phyloP scores from a whole-genome alignment of 495 filamentous ascomycete species.

The Neurospora sp. region DNA sequence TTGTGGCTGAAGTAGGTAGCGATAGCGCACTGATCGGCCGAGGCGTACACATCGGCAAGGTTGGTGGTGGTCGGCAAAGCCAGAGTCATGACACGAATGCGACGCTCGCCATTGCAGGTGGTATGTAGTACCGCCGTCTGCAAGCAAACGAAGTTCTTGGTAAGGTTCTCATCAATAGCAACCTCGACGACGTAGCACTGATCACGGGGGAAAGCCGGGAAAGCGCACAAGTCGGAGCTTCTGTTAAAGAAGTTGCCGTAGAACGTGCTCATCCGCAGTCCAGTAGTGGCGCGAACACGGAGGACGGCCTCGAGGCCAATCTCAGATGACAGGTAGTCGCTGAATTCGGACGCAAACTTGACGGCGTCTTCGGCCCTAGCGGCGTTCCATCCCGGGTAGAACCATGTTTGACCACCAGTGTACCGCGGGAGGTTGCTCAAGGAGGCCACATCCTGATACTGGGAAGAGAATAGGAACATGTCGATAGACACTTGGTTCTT shows the following conservation, averaged over 20 bases:
- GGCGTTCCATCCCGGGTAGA: constrained; percentile 97
- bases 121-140: constrained; percentile 97
- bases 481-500: constrained; percentile 98
- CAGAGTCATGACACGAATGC: constrained; percentile 90
- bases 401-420: constrained; percentile 96
- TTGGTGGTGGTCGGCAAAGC: constrained; percentile 86
- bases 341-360: constrained; percentile 95
- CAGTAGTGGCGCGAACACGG: constrained; percentile 88
- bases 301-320: constrained; percentile 95
- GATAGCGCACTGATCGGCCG: constrained; percentile 87
- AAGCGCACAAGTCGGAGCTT: constrained; percentile 91
- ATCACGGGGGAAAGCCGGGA: constrained; percentile 94
- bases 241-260: constrained; percentile 99
- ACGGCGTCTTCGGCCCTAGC: constrained; percentile 87
- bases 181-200: constrained; percentile 99
- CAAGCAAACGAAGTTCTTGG: constrained; percentile 89
- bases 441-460: constrained; percentile 95
- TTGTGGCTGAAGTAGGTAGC: constrained; percentile 95
- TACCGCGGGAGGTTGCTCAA: constrained; percentile 91
- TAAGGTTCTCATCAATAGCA: constrained; percentile 88
- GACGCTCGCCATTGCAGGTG: constrained; percentile 91
- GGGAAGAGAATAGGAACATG: constrained; percentile 97
- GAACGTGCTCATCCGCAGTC: constrained; percentile 92
- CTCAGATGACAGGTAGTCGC: constrained; percentile 88
- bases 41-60: constrained; percentile 85